A percentile compares a stretch with the other conserved stretches of the same genome.
Evolutionary conservation across 306 rosid genomes (phyloP).

Genomic region (Citrullus amarus): DNA sequence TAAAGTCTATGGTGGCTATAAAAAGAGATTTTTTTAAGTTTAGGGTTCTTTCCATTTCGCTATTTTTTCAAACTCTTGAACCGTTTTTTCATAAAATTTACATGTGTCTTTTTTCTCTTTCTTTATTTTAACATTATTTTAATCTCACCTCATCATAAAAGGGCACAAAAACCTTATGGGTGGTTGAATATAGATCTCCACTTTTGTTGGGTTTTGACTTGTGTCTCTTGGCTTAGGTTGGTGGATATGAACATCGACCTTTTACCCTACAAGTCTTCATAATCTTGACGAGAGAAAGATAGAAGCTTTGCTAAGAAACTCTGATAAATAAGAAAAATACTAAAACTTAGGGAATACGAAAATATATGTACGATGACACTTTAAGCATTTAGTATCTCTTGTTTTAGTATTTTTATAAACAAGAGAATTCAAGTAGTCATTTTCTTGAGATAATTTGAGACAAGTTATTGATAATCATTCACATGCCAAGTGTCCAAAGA

Average conservation of each 20-base stretch:
- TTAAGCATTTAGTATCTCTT: not conserved
- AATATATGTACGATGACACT: not conserved
- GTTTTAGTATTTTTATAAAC: not conserved
- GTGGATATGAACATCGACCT: constrained; percentile 19
- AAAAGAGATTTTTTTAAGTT: not conserved
- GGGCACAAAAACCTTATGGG: not conserved
- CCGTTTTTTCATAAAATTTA: not conserved
- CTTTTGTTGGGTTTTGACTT: constrained; percentile 36
- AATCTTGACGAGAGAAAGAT: not conserved
- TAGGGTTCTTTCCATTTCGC: not conserved
- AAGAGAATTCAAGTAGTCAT: not conserved
- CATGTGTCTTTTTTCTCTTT: not conserved
- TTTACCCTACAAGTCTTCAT: constrained; percentile 7
- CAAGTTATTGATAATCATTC: not conserved
- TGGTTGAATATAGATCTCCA: constrained; percentile 7
- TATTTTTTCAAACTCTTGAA: not conserved
- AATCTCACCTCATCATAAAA: not conserved
- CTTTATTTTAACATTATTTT: not conserved
- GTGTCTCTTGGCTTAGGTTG: constrained; percentile 24
- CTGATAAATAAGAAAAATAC: not conserved
- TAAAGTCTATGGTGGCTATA: not conserved
- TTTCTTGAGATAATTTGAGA: not conserved
- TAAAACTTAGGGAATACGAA: not conserved
- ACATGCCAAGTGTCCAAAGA: not conserved
- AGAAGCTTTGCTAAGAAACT: not conserved